Percentiles rank a stretch among this genome's conserved stretches.
phyloP scores from a whole-genome alignment of 106 monocot genomes.

The Alisma plantagoaquatica region DNA sequence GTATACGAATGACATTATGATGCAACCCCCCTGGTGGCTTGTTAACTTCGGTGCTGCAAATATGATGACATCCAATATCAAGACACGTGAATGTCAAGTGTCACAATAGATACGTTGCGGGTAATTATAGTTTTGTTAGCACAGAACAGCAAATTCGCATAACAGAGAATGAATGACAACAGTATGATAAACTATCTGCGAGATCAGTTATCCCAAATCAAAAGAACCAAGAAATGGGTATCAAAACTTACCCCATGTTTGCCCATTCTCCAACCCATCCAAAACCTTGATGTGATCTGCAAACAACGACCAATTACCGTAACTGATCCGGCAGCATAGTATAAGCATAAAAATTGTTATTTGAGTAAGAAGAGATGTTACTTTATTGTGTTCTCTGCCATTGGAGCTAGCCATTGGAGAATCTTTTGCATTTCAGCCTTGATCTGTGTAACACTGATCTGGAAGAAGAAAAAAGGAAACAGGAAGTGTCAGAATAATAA shows the following conservation, averaged over 20 bases:
- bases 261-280: constrained; percentile 98
- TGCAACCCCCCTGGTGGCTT: constrained; percentile 20
- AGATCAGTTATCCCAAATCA: not conserved
- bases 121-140: no score
- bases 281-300: constrained; percentile 89
- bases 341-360: not conserved
- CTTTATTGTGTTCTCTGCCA: constrained; percentile 81
- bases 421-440: constrained; percentile 77
- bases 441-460: constrained; percentile 55
- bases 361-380: constrained; percentile 7
- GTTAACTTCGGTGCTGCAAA: constrained; percentile 51
- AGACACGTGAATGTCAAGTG: no score
- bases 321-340: not conserved
- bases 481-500: not conserved
- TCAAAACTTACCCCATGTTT: constrained; percentile 44
- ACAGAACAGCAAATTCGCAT: not conserved
- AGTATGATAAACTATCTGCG: no score
- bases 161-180: no score
- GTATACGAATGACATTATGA: constrained; percentile 32
- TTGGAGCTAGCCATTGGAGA: constrained; percentile 57
- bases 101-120: no score
- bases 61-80: no score
- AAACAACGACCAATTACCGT: constrained; percentile 7
- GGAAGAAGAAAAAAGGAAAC: constrained; percentile 11
- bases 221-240: not conserved